Conservation (phyloP, 2,329 filamentous ascomycete species). For the Xylaria sp. region DNA sequence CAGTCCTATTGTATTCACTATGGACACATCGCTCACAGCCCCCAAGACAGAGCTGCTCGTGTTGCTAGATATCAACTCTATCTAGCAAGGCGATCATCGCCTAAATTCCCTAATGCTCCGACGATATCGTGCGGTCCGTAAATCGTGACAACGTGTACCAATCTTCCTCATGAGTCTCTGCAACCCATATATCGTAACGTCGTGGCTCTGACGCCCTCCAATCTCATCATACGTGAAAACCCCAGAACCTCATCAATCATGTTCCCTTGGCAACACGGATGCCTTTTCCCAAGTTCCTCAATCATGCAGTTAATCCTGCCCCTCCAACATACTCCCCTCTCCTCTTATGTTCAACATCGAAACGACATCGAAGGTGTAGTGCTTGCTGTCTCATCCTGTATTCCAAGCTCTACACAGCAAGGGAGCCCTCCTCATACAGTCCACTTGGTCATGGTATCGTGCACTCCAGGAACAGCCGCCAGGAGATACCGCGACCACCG, state of each 20-base stretch:
- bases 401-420: neutral
- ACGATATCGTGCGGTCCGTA: neutral
- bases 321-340: neutral
- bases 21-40: neutral
- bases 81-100: neutral
- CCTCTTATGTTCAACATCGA: neutral
- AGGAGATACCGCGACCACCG: constrained; percentile 20
- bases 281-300: neutral
- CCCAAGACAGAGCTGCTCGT: too few species aligned
- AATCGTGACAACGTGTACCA: neutral
- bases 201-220: neutral
- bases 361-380: neutral
- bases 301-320: neutral
- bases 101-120: neutral
- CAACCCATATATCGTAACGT: neutral
- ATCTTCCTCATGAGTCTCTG: neutral
- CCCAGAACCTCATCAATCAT: neutral
- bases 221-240: neutral
- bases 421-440: neutral
- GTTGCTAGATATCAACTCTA: neutral
- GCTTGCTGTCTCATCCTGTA: neutral
- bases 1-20: neutral
- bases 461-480: neutral
- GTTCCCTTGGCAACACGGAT: neutral
- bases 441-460: constrained; percentile 20